phyloP scores from a whole-genome alignment of 2,329 filamentous ascomycete genomes.

The Myriangium duriaei region DNA sequence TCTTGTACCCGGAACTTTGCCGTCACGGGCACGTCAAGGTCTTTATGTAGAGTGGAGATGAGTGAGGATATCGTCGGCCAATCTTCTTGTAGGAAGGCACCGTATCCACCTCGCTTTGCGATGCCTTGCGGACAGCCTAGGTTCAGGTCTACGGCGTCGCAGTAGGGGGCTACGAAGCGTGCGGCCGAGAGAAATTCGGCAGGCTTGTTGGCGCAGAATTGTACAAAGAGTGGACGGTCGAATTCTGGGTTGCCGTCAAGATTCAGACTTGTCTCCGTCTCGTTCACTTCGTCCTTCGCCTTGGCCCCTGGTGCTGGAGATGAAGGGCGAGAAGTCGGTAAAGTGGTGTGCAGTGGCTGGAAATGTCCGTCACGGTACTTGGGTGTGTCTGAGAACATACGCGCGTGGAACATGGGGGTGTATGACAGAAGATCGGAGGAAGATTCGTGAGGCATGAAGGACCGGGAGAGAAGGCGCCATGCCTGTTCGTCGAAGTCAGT shows the following conservation, averaged over 20 bases:
- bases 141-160: conserved; percentile 92
- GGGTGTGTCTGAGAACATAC: conserved; percentile 65
- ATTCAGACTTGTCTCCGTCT: too few species aligned
- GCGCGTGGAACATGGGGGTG: conserved; percentile 91
- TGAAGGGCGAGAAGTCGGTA: conserved; percentile 17
- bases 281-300: conserved; percentile 13
- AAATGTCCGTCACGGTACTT: conserved; percentile 73
- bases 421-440: conserved; percentile 66
- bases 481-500: too few species aligned
- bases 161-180: conserved; percentile 66
- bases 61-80: conserved; percentile 71
- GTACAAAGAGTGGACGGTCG: conserved; percentile 85
- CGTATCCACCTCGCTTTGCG: conserved; percentile 79
- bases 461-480: conserved; percentile 92
- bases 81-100: conserved; percentile 89
- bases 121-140: conserved; percentile 95
- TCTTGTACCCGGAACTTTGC: conserved; percentile 91
- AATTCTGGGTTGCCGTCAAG: conserved; percentile 78
- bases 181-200: conserved; percentile 71
- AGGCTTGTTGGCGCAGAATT: conserved; percentile 88
- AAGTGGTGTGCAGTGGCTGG: conserved; percentile 43
- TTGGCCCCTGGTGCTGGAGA: too few species aligned
- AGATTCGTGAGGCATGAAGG: conserved; percentile 57
- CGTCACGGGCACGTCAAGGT: conserved; percentile 73
- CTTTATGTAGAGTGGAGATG: conserved; percentile 67